Conservation (phyloP, 2,329 filamentous ascomycete species). For the Fusarium sp. region DNA sequence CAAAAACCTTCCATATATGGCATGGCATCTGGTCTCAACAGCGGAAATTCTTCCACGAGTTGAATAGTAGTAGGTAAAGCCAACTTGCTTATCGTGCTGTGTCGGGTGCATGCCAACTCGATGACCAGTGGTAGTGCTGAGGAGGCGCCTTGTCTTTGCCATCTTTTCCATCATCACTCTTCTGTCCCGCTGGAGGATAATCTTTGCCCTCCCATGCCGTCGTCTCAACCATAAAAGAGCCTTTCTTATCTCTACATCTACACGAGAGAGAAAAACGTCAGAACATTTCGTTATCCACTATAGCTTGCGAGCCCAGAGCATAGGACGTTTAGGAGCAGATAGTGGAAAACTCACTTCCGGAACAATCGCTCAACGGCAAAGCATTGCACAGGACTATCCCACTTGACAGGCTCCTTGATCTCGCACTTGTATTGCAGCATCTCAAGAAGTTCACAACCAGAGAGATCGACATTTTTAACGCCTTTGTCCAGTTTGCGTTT, state of each 20-base stretch:
- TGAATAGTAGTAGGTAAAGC: not conserved
- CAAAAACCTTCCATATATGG: not conserved
- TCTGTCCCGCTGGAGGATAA: slow-evolving; percentile 13
- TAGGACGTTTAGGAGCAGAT: not conserved
- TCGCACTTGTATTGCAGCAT: slow-evolving; percentile 72
- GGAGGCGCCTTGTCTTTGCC: slow-evolving; percentile 28
- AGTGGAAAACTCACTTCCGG: slow-evolving; percentile 60
- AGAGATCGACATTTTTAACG: slow-evolving; percentile 59
- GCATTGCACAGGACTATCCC: slow-evolving; percentile 63
- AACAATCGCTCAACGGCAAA: slow-evolving; percentile 70
- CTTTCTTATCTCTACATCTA: slow-evolving; percentile 69
- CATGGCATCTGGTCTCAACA: not conserved
- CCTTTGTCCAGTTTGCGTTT: slow-evolving; percentile 62
- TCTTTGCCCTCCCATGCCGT: slow-evolving; percentile 68
- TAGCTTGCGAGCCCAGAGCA: not conserved
- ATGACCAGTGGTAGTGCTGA: slow-evolving; percentile 49
- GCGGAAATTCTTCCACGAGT: not conserved
- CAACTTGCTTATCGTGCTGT: slow-evolving; percentile 30
- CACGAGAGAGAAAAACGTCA: slow-evolving; percentile 16
- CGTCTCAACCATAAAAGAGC: slow-evolving; percentile 70
- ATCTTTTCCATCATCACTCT: slow-evolving; percentile 27
- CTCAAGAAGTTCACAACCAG: slow-evolving; percentile 65
- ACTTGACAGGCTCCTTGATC: slow-evolving; percentile 59
- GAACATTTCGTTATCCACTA: not conserved
- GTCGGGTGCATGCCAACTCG: slow-evolving; percentile 51